These are phyloP conservation scores for Phytopythium helicoides DNA, from an alignment of 352 stramenopile species.

Conservation along the genomic window DNA sequence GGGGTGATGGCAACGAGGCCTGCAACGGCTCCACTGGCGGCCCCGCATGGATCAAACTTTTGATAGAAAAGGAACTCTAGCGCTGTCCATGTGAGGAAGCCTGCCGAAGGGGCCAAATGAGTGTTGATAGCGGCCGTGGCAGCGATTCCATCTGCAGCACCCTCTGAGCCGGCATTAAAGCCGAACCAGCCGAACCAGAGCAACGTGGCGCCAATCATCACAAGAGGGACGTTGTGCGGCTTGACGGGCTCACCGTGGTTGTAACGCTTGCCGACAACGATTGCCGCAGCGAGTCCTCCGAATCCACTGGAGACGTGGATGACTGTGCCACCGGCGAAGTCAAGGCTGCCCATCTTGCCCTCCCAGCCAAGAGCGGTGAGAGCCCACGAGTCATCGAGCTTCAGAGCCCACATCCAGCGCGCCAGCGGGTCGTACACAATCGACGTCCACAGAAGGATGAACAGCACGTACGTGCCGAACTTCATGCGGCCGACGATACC, in stretches of 20 bases:
- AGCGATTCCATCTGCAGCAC: slow-evolving; percentile 58
- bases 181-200: slow-evolving; percentile 89
- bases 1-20: slow-evolving; percentile 72
- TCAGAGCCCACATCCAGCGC: slow-evolving; percentile 81
- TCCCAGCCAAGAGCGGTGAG: slow-evolving; percentile 54
- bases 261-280: slow-evolving; percentile 74
- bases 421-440: slow-evolving; percentile 85
- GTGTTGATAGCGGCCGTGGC: slow-evolving; percentile 73
- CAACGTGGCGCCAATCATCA: slow-evolving; percentile 75
- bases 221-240: slow-evolving; percentile 81
- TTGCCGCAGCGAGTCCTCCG: slow-evolving; percentile 60
- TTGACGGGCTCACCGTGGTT: slow-evolving; percentile 70
- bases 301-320: slow-evolving; percentile 84
- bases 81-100: slow-evolving; percentile 67
- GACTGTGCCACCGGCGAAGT: too few relatives aligned
- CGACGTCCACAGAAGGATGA: slow-evolving; percentile 80
- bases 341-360: slow-evolving; percentile 61
- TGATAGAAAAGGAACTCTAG: slow-evolving; percentile 49
- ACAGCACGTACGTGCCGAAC: too few relatives aligned
- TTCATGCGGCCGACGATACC: slow-evolving; percentile 80
- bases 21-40: slow-evolving; percentile 55
- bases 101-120: slow-evolving; percentile 54
- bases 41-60: slow-evolving; percentile 65
- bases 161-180: slow-evolving; percentile 76
- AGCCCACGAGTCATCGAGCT: slow-evolving; percentile 52